Percentiles rank a stretch among this genome's conserved stretches.
Evolutionary conservation across 1,284 basidiomycete genomes (phyloP).

Genomic region (Calocybe gambosa): DNA sequence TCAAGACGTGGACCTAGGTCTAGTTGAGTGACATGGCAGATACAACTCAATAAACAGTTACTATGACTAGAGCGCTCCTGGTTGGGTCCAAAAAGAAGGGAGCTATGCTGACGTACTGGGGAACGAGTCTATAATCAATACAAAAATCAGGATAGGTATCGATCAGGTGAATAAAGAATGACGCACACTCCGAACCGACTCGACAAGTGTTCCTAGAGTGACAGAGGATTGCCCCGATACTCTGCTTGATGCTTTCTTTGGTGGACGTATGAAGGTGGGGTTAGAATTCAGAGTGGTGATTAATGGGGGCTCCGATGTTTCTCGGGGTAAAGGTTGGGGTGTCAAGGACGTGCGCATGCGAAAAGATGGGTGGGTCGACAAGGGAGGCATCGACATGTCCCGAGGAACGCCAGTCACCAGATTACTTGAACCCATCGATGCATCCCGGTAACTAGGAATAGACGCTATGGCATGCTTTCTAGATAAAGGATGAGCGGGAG

Average conservation of each 20-base stretch:
- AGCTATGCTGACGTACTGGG: constrained; percentile 42
- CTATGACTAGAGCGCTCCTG: constrained; percentile 28
- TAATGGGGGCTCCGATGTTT: constrained; percentile 64
- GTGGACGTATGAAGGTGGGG: constrained; percentile 64
- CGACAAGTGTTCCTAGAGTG: constrained; percentile 59
- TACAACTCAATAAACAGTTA: constrained; percentile 19
- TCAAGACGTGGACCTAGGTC: constrained; percentile 29
- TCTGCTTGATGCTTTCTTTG: constrained; percentile 29
- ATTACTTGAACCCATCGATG: constrained; percentile 22
- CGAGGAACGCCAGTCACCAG: constrained; percentile 14
- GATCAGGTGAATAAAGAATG: constrained; percentile 2
- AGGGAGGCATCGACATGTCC: constrained; percentile 30
- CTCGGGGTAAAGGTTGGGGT: constrained; percentile 56
- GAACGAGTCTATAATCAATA: constrained; percentile 33
- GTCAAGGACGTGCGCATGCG: constrained; percentile 62
- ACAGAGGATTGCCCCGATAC: constrained; percentile 25
- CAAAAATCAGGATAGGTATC: constrained; percentile 5
- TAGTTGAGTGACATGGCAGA: constrained; percentile 2
- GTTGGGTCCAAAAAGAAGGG: constrained; percentile 41
- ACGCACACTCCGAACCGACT: constrained; percentile 51
- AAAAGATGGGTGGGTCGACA: constrained; percentile 44
- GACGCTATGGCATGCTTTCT: constrained; percentile 24
- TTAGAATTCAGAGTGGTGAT: constrained; percentile 51
- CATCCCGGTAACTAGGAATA: constrained; percentile 20
- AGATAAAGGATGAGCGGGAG: constrained; percentile 27